Evolutionary conservation across 2,329 filamentous ascomycete species (phyloP), one percentile per base, ranked within the genome.

Genomic region (Sclerotinia subarctica): DNA sequence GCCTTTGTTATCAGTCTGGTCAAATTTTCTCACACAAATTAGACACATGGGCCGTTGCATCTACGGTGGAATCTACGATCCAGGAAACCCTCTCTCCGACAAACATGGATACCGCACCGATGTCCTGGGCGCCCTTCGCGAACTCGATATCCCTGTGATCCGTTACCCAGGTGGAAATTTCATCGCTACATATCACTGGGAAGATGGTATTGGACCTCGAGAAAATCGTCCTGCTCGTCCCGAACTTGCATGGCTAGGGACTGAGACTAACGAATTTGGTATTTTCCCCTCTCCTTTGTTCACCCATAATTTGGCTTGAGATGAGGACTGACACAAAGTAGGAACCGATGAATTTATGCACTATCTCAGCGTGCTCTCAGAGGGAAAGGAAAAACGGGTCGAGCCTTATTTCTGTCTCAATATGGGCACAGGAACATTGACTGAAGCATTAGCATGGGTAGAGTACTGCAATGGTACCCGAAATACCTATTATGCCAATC

Each of bases 31-130:
- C n/a, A 63, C 59, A 38, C 15, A 2, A 21, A 32, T 44, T 72
- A 92, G 90, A 74, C 92, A 95, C 79, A 95, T 95, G 91, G 92
- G 92, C 74, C 87, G 92, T 70, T 95, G 92, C 81, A 93, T 95
- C 76, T 94, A 95, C 77, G 91, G 91, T 71, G 92, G 92, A 72
- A 90, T 95, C 76, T 94, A 93, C 79, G 91, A 94, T 73, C 91
- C 91, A 1, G 85, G 84, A 46, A 93, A 88, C 77, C 80, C 87
- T 3, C 83, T 93, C n/a, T 88, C 90, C 2, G 90, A 94, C 73
- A 82, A 86, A 66, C 82, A 91, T 72, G 91, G 91, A 53, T 94
- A 92, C 80, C 88, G 92, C 51, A 91, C 84, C 72, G 92, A 95
- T 79, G 92, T 95, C 53, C 85, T 95, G 32, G 84, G 86, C 53